These are phyloP conservation scores for Lactarius hengduanensis DNA, from an alignment of 768 basidiomycete species.

Conservation along the genomic window DNA sequence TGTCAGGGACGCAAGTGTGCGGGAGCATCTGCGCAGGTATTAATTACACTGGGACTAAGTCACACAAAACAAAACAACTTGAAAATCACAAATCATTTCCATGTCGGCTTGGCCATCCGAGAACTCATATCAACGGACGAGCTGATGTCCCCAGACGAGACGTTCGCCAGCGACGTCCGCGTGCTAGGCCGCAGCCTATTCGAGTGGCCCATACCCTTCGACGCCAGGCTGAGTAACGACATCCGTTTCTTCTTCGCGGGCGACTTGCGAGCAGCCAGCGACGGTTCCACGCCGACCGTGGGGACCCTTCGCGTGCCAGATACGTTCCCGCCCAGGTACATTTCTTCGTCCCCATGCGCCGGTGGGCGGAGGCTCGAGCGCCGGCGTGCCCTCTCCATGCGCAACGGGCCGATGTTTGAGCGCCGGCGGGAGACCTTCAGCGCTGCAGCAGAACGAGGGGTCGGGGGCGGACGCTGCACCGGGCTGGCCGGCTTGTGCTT, in stretches of 20 bases:
- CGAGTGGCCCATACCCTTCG: conserved; percentile 32
- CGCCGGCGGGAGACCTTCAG: conserved; percentile 50
- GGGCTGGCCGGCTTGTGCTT: conserved; percentile 10
- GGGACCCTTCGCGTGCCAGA: conserved; percentile 45
- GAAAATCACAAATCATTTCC: conserved; percentile 48
- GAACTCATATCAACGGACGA: conserved; percentile 38
- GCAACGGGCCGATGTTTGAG: conserved; percentile 74
- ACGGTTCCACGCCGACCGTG: conserved; percentile 28
- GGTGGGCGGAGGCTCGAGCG: conserved; percentile 81
- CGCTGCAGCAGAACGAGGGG: conserved; percentile 16
- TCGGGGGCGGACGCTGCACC: conserved; percentile 10
- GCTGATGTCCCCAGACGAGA: conserved; percentile 46
- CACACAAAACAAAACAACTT: conserved; percentile 10
- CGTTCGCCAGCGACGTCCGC: conserved; percentile 36
- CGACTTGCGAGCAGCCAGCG: conserved; percentile 39
- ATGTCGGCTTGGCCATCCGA: conserved; percentile 47
- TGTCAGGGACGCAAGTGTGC: conserved; percentile 13
- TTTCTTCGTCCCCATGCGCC: conserved; percentile 48
- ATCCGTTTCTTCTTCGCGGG: conserved; percentile 63
- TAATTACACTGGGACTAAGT: conserved; percentile 5
- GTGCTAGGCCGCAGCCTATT: conserved; percentile 35
- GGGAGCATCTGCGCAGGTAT: conserved; percentile 5
- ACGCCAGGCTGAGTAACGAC: conserved; percentile 47
- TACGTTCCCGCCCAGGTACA: conserved; percentile 36
- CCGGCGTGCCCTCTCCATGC: conserved; percentile 68